These are phyloP conservation scores for Globomyces pollinis-pini DNA, from an alignment of 192 early-diverging fungal genomes.

Conservation along the genomic window DNA sequence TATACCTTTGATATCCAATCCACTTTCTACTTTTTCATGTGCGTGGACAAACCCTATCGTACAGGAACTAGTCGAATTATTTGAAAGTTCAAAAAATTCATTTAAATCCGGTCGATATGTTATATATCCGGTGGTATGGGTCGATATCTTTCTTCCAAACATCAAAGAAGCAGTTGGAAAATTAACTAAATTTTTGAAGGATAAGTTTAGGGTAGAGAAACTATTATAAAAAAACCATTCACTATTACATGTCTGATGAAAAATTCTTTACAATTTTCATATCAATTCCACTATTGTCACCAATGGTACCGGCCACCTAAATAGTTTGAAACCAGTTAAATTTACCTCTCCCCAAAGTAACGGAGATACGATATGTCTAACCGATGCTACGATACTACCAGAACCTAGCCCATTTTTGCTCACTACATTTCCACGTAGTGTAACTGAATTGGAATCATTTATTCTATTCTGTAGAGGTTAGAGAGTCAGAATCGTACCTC, in stretches of 20 bases:
- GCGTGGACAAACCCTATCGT: constrained; percentile 29
- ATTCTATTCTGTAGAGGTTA: not conserved
- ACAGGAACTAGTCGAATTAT: constrained; percentile 18
- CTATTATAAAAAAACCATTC: too few relatives aligned
- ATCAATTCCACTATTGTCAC: constrained; percentile 45
- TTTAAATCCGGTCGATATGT: constrained; percentile 65
- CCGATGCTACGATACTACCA: constrained; percentile 68
- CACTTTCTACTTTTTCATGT: constrained; percentile 14
- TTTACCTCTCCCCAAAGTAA: constrained; percentile 63
- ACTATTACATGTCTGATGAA: constrained; percentile 37
- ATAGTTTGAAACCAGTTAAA: not conserved
- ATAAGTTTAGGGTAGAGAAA: constrained; percentile 58
- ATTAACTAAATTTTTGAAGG: constrained; percentile 39
- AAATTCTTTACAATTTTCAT: constrained; percentile 57
- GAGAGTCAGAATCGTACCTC: constrained; percentile 21
- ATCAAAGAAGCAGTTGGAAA: constrained; percentile 64
- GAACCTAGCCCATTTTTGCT: constrained; percentile 62
- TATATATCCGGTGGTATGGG: constrained; percentile 60
- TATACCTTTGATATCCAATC: constrained; percentile 21
- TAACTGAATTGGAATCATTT: constrained; percentile 13
- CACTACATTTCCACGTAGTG: constrained; percentile 32
- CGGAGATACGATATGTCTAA: constrained; percentile 69
- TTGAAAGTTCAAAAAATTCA: constrained; percentile 55
- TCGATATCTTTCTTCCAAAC: constrained; percentile 56
- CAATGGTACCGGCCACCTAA: constrained; percentile 43